phyloP scores from a whole-genome alignment of 202 grass and related monocot genomes.

The Panicum hallii region DNA sequence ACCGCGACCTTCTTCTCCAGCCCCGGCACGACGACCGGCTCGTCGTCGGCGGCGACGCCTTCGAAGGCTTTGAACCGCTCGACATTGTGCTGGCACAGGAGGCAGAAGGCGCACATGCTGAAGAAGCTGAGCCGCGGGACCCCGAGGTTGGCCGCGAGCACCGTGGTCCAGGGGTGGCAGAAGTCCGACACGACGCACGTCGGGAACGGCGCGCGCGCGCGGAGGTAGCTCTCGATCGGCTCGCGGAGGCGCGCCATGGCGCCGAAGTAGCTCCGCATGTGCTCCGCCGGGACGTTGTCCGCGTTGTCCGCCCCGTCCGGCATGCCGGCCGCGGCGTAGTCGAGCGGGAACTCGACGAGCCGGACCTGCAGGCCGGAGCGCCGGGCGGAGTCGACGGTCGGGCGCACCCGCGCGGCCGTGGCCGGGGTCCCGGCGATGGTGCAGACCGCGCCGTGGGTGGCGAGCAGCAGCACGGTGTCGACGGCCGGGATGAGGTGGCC shows the following conservation, averaged over 20 bases:
- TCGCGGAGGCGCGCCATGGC: constrained; percentile 43
- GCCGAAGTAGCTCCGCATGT: not conserved
- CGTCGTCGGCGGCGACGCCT: not conserved
- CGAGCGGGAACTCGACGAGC: constrained; percentile 44
- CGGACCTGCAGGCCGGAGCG: not conserved
- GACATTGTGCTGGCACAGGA: constrained; percentile 48
- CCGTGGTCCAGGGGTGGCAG: constrained; percentile 56
- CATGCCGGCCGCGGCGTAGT: constrained; percentile 32
- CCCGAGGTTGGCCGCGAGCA: constrained; percentile 34
- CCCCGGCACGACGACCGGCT: constrained; percentile 51
- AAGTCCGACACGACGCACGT: constrained; percentile 59
- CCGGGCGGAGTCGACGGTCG: constrained; percentile 31
- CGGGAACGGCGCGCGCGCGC: constrained; percentile 28
- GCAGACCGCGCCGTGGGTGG: constrained; percentile 38
- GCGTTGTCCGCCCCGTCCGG: constrained; percentile 40
- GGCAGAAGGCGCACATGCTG: constrained; percentile 54
- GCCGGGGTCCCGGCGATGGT: constrained; percentile 54
- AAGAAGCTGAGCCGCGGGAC: constrained; percentile 61
- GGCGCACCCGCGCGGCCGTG: constrained; percentile 42
- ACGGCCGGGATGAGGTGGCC: constrained; percentile 60
- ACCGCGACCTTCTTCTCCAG: constrained; percentile 41
- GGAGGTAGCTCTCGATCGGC: constrained; percentile 51
- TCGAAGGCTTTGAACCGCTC: constrained; percentile 34
- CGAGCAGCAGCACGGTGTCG: constrained; percentile 59
- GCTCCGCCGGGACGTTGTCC: not conserved